Base-by-base conservation (phyloP, 306 rosid genomes). In the Dalbergia oliveri region DNA sequence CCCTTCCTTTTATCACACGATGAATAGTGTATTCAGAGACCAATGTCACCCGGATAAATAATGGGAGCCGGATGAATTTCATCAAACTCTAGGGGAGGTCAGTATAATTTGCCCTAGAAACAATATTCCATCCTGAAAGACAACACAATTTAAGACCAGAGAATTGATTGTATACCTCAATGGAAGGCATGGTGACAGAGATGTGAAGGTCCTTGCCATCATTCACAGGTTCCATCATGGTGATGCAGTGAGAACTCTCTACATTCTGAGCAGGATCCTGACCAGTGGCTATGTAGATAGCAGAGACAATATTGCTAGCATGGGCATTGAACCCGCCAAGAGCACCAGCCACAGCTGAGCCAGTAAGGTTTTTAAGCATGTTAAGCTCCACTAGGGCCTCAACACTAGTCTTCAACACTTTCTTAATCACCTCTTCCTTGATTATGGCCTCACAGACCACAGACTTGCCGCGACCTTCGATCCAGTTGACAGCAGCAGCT, bases 201-300 rank as follows among this genome's bases (percentile, higher is more conserved):
- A 90, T 14, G 75, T 90, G 94, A 81, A 90, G 94, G 82, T 90
- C 92, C 68, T 83, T 88, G 75, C 94, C 94, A 57, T 85, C 75
- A 53, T 90, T 88, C 43, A 88, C 79, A n/a, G 94, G 78, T 79
- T 88, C 94, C 90, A 90, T 88, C 94, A 90, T 90, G 71, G 93
- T 86, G 31, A 89, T 87, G 79, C 96, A 89, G 60, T 91, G 93
- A 34, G 93, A 91, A 81, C 97, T 91, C 86, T 91, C 97, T 21
- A 91, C 84, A 86, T 91, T 91, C 84, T 91, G 93, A 73, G 97
- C 97, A 37, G 97, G 97, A 83, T 91, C 97, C 64, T 91, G 97
- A 79, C 97, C 97, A 5, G 92, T 91, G 85, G 97, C 97, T 35
- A 91, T 66, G 79, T 81, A 91, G 64, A 91, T 54, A 33, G 97